A percentile compares a stretch with the other conserved stretches of the same genome.
These are phyloP conservation scores for Epichloe sibirici DNA, from an alignment of 2,329 filamentous ascomycete species.

Conservation along the genomic window DNA sequence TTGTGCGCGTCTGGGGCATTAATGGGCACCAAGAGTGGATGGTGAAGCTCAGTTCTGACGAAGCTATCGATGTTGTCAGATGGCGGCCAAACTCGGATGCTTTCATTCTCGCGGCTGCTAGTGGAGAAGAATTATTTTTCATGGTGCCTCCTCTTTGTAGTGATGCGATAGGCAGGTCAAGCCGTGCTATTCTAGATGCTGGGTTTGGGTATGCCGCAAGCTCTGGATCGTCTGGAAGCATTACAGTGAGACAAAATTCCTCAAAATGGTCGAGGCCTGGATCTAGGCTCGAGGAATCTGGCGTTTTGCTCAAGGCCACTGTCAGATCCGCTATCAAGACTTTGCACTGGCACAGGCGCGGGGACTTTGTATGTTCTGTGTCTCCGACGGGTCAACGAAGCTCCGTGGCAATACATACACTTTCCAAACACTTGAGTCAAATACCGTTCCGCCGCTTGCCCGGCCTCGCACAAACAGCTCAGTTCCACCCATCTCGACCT, in stretches of 20 bases:
- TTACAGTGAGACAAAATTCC: conserved; percentile 58
- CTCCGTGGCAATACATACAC: conserved; percentile 85
- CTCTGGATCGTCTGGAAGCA: conserved; percentile 37
- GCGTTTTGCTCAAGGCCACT: conserved; percentile 69
- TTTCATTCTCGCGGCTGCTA: conserved; percentile 70
- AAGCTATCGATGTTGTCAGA: conserved; percentile 71
- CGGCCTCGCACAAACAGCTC: conserved; percentile 71
- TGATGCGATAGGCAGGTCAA: conserved; percentile 59
- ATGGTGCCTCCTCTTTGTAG: conserved; percentile 66
- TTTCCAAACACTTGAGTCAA: conserved; percentile 90
- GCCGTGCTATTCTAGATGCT: conserved; percentile 65
- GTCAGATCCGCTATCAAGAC: conserved; percentile 74
- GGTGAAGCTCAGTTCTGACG: conserved; percentile 63
- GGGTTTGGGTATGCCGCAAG: conserved; percentile 90
- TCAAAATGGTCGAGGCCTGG: conserved; percentile 78
- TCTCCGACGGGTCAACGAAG: conserved; percentile 66
- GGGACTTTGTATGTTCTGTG: conserved; percentile 89
- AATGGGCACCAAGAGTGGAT: conserved; percentile 84
- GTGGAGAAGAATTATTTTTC: conserved; percentile 76
- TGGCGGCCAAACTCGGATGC: conserved; percentile 82
- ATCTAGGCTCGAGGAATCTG: conserved; percentile 58
- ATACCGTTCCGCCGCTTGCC: conserved; percentile 74
- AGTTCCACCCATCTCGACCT: conserved; percentile 88
- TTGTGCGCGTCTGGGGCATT: conserved; percentile 81
- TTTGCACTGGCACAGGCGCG: conserved; percentile 84